Evolutionary conservation across 2,329 filamentous ascomycete genomes (phyloP), one percentile per base, ranked within the genome.

Genomic region (Aspergillus chevalieri): DNA sequence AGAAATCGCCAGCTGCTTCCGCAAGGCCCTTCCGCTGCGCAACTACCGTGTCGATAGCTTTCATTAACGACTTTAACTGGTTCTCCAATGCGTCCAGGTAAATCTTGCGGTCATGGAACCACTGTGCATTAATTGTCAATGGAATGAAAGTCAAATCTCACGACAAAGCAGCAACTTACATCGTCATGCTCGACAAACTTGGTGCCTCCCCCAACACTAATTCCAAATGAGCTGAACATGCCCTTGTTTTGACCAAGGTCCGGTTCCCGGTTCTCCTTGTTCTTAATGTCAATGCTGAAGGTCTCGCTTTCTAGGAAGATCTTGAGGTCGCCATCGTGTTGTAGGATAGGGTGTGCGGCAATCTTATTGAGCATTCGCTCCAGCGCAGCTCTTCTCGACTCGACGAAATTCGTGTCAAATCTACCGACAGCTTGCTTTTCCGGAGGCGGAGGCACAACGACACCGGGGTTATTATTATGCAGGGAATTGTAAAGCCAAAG

Each of bases 111-210:
- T 98, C 93, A 61, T 98, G 92, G 73, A 98, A 98, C 93, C 92
- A 98, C 86, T 90, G 51, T 24, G 12, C 12, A 12, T 47, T 0
- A 24, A 21, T 24, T 12, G 21, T 39, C 33, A 36, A 17, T n/a
- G 6, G 12, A 24, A 14, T 10, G 6, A 3, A 26, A 15, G 15
- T 15, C n/a, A 28, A 15, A 3, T 9, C 14, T 39, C 21, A 46
- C 46, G 14, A 43, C 10, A 10, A 36, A 15, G 15, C n/a, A 36
- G 14, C 38, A 47, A 74, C 85, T 76, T 70, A 89, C 86, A 73
- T 98, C 93, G 67, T 98, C 93, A 65, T 97, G 93, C 71, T 98
- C 93, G 36, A 98, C 84, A 72, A 98, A 98, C 70, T 98, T 98
- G 52, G 78, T 78, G 47, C 83, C 79, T 51, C 84, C 80, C 26